Evolutionary conservation across 257 asterid genomes (phyloP), one percentile per base, ranked within the genome.

Genomic region (Plantago elongata): DNA sequence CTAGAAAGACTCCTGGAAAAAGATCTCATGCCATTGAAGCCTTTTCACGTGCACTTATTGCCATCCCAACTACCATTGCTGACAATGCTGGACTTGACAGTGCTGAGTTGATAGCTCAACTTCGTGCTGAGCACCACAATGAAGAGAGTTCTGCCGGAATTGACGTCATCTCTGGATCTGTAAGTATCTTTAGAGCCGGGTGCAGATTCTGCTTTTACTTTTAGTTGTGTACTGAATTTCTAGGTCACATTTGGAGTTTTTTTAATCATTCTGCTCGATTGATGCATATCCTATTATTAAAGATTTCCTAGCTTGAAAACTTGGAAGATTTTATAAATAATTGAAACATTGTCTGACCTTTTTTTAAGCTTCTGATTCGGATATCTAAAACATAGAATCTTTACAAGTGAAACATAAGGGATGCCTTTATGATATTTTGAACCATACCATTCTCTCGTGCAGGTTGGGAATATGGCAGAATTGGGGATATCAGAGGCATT

Each of bases 31-130:
- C 97, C 49, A 92, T 89, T 66, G 97, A 92, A 71, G 96, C 98
- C 11, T 92, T 89, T 77, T 81, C 97, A 54, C 81, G 83, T 14
- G 95, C 99, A 30, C 95, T 86, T 57, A 67, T 76, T 58, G 85
- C 96, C 64, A 86, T 92, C 72, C 98, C 95, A 10, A 92, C 95
- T 9, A 86, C 74, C 70, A 89, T 92, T 59, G 95, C 96, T 9
- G 98, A 92, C 77, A 91, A 86, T 74, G 95, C 98, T 18, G 96
- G 89, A 69, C 69, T 88, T 70, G 95, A 91, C 75, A 84, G 95
- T 51, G 95, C 97, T 48, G 95, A 88, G 72, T 70, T 88, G 79
- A 57, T 92, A 37, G 87, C 97, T 54, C 95, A 81, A 64, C 96
- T 92, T 63, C 96, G 96, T 51, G 96, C 97, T 43, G 97, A 89